Percentiles rank a stretch among this genome's conserved stretches.
Evolutionary conservation across 495 filamentous ascomycete genomes (phyloP).

Genomic region (Podospora bellae-mahoneyi): DNA sequence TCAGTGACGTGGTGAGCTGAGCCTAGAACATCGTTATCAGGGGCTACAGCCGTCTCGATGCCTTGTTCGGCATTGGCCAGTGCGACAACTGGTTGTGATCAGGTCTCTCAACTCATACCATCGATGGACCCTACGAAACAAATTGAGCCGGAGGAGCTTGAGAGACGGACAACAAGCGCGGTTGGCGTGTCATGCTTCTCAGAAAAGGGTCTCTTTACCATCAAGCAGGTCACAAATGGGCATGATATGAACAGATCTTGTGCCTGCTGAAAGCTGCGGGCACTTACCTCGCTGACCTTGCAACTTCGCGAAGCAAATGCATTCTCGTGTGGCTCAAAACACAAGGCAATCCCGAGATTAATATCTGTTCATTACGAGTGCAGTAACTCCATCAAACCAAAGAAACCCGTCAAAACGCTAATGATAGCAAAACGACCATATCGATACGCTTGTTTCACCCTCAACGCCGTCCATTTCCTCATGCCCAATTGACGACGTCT

Average conservation of each 20-base stretch:
- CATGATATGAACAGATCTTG: too few species aligned
- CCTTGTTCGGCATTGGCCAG: neutral
- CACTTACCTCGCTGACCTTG: too few species aligned
- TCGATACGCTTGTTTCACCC: neutral
- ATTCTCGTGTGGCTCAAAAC: too few species aligned
- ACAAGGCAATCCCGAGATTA: neutral
- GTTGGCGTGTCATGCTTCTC: too few species aligned
- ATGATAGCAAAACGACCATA: neutral
- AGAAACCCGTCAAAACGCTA: neutral
- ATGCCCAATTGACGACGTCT: neutral
- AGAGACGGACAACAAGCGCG: too few species aligned
- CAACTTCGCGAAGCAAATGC: too few species aligned
- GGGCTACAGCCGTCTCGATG: neutral
- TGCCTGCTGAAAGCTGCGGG: too few species aligned
- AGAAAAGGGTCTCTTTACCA: too few species aligned
- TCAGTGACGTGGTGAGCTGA: neutral
- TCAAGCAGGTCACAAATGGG: too few species aligned
- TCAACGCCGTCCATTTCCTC: neutral
- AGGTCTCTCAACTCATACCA: too few species aligned
- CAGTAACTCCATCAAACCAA: neutral
- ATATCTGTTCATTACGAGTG: neutral
- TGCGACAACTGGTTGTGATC: neutral
- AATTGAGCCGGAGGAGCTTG: too few species aligned
- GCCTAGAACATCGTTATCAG: neutral
- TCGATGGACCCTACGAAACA: too few species aligned